A percentile compares a stretch with the other conserved stretches of the same genome.
phyloP scores from a whole-genome alignment of 331 rosid genomes.

The Cydonia oblonga region DNA sequence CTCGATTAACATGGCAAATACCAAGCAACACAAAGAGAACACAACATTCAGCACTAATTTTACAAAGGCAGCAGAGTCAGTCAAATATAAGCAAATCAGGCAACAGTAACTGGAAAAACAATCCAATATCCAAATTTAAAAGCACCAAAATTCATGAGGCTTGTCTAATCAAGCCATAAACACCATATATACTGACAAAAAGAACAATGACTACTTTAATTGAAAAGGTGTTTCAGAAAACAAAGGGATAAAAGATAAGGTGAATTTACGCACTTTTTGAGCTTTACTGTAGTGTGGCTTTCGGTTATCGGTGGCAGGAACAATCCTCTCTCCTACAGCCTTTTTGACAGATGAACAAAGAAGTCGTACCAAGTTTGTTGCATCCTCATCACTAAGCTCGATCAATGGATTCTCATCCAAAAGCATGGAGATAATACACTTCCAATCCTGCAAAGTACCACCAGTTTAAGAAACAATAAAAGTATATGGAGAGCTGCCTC shows the following conservation, averaged over 20 bases:
- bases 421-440: slow-evolving; percentile 79
- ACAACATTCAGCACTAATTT: background rate
- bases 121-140: background rate
- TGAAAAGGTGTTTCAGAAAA: background rate
- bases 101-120: background rate
- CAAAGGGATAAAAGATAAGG: background rate
- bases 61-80: background rate
- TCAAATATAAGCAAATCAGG: background rate
- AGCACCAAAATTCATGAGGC: background rate
- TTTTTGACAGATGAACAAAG: slow-evolving; percentile 85
- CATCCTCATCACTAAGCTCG: slow-evolving; percentile 80
- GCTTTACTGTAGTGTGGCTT: slow-evolving; percentile 78
- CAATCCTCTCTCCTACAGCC: slow-evolving; percentile 96
- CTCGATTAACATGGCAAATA: background rate
- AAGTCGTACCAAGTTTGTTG: slow-evolving; percentile 88
- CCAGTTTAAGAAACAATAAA: slow-evolving; percentile 13
- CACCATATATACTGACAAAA: background rate
- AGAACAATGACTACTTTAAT: background rate
- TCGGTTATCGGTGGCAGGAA: slow-evolving; percentile 72
- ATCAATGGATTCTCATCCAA: slow-evolving; percentile 62
- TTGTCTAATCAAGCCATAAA: background rate
- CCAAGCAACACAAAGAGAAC: background rate
- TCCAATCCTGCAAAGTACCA: slow-evolving; percentile 75
- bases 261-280: slow-evolving; percentile 55
- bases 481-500: background rate